Evolutionary conservation across 306 rosid species (phyloP), one percentile per base, ranked within the genome.

Genomic region (Biancaea sappan): DNA sequence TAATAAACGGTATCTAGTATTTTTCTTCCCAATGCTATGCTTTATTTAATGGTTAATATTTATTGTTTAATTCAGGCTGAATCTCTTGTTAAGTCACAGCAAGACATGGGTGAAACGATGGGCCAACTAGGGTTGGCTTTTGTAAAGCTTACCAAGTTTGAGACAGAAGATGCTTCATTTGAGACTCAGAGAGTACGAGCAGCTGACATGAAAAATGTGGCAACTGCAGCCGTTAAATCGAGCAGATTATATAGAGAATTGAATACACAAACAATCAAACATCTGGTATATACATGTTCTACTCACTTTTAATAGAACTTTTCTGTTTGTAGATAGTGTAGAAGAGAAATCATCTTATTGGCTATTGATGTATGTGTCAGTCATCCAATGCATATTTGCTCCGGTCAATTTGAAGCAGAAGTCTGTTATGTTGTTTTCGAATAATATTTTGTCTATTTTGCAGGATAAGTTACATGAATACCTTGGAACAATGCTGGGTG

Each of bases 381-480:
- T 46, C 50, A 52, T 53, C 34, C 32, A 16, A 41, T 53, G 57
- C 50, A 35, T 41, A 25, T 65, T 15, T 32, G 60, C 28, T 10
- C 2, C 32, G 13, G 43, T 61, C 67, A 19, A 61, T 35, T 66
- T 48, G 37, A 15, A 69, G 44, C 60, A 29, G 46, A 48, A 44
- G 77, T 29, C 8, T n/a, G 57, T 35, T 60, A 54, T 43, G 77
- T 76, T 76, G 70, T 53, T 72, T 75, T 21, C 63, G 76, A 69
- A 34, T 56, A 38, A 10, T 54, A 57, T 25, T 46, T 54, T 63
- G 26, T 68, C n/a, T 62, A 24, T 86, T 67, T 84, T 80, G 78
- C 92, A 95, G 99, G 99, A 92, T 80, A 90, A 88, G 61, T 88
- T 95, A 67, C 99, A 95, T 54, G 99, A 95, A 48, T 95, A 92